Conservation (phyloP, 2,329 filamentous ascomycete genomes). For the Colletotrichum destructivum region DNA sequence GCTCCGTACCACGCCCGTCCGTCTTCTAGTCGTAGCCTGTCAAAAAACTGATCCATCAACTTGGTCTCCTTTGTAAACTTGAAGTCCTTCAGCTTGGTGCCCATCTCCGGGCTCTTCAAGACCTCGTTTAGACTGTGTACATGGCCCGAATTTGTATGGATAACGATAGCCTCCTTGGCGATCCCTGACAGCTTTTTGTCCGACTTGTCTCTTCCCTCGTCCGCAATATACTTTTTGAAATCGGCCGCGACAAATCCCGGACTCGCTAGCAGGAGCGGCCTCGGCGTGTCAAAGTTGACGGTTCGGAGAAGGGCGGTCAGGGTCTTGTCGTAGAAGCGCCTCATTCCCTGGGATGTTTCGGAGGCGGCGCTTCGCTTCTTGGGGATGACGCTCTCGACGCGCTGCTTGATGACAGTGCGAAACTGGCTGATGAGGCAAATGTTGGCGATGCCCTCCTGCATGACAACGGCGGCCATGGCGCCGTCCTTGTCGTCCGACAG, state of each 20-base stretch:
- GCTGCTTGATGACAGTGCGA: conserved; percentile 81
- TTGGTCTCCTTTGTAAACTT: conserved; percentile 89
- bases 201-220: conserved; percentile 68
- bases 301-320: conserved; percentile 83
- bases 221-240: conserved; percentile 82
- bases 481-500: conserved; percentile 84
- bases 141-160: conserved; percentile 89
- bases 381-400: conserved; percentile 76
- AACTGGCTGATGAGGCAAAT: conserved; percentile 87
- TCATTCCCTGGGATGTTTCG: conserved; percentile 80
- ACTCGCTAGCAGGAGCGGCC: conserved; percentile 86
- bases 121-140: conserved; percentile 91
- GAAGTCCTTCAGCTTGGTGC: conserved; percentile 84
- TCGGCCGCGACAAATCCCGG: conserved; percentile 89
- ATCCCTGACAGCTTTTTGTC: conserved; percentile 80
- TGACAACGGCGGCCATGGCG: conserved; percentile 89
- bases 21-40: conserved; percentile 85
- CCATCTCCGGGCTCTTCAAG: conserved; percentile 84
- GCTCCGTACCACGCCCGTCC: conserved; percentile 93
- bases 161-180: conserved; percentile 76
- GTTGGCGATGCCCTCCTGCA: conserved; percentile 90
- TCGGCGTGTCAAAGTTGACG: conserved; percentile 79
- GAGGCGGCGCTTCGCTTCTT: conserved; percentile 76
- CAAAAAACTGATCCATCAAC: conserved; percentile 87
- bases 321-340: conserved; percentile 83